Evolutionary conservation across 352 stramenopile species (phyloP), one percentile per base, ranked within the genome.

Genomic region (Pythium monospermum): DNA sequence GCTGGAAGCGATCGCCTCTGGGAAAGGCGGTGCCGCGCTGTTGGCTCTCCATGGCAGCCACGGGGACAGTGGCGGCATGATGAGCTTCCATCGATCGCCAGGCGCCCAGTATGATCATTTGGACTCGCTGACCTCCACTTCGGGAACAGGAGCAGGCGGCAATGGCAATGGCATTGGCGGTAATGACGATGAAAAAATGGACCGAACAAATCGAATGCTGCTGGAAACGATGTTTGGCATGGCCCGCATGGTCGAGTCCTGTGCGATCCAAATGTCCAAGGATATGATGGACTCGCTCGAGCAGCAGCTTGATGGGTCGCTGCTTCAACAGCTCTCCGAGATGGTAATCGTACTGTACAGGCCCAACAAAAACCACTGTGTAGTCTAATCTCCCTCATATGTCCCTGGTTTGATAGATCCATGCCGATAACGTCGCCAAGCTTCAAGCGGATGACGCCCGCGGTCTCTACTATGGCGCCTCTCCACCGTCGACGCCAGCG

Each of bases 181-280:
- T 16, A 37, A 30, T 18, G 72, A 86, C 36, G 66, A 87, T 31
- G 69, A 79, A 32, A 75, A 73, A 33, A 73, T 73, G 64, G 72
- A 84, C 57, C 72, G 74, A 3, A 73, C 72, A 10, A 90, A 90
- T 41, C 74, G 73, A 10, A 88, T 90, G 78, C 62, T 92, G 30
- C 57, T 90, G 10, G 81, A 92, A 49, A 87, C 75, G 12, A 71
- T 92, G 68, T 87, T 90, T 43, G 81, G 73, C 13, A 92, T 92
- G 81, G 81, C 81, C 18, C 76, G 81, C 3, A 90, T 90, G 77
- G 81, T 92, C 56, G 81, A 92, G 59, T 81, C 78, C 23, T 81
- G 73, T 32, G 72, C 80, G n/a, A 92, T 92, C 47, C 81, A 92
- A 44, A 83, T 87, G 66, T 73, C 75, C 25, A 92, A 88, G 52